A percentile compares a stretch with the other conserved stretches of the same genome.
Evolutionary conservation across 805 yeast species (phyloP).

Genomic region (Myxozyma neglecta): DNA sequence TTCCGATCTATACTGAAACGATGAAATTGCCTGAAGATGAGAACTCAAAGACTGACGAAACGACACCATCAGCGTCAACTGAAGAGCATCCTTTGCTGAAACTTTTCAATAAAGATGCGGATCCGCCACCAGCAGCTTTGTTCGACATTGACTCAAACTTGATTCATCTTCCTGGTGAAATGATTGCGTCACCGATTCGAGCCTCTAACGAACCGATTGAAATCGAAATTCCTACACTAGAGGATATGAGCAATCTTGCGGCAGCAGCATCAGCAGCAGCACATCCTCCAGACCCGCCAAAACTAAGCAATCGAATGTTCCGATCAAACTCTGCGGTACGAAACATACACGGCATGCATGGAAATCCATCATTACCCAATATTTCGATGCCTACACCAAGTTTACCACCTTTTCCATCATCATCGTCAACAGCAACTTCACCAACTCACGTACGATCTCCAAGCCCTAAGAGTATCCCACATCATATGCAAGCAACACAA

Average conservation of each 20-base stretch:
- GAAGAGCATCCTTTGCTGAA: constrained; percentile 21
- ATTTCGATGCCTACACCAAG: constrained; percentile 6
- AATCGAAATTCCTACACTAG: constrained; percentile 38
- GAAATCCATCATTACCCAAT: constrained; percentile 13
- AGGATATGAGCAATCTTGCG: constrained; percentile 32
- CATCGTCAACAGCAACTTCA: constrained; percentile 1
- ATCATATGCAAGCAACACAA: neutral
- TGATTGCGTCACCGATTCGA: neutral
- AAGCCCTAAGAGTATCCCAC: neutral
- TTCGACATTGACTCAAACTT: constrained; percentile 13
- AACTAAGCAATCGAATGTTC: constrained; percentile 35
- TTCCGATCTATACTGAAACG: neutral
- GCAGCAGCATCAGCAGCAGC: constrained; percentile 22
- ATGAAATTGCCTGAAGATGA: neutral
- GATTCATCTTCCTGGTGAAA: constrained; percentile 1
- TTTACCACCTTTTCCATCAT: neutral
- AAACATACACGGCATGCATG: constrained; percentile 5
- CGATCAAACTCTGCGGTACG: constrained; percentile 27
- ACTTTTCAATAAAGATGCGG: constrained; percentile 19
- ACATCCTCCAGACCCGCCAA: constrained; percentile 13
- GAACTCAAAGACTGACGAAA: neutral
- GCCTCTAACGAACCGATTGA: constrained; percentile 32
- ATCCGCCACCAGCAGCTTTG: neutral
- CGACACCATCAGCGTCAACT: neutral
- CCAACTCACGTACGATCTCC: constrained; percentile 4